phyloP scores from a whole-genome alignment of 78 protist species.

The slime mould (Dictyostelium discoideum) region dicty_2.7 NC_007089.4:4494501-4495000 shows the following conservation, averaged over 20 bases:
- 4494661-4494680: not conserved
- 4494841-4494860: not conserved
- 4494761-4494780: not conserved
- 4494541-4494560: slow-evolving; percentile 22
- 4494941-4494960: not conserved
- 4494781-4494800: not conserved
- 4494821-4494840: not conserved
- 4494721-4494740: not conserved
- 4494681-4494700: slow-evolving; percentile 11
- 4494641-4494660: not conserved
- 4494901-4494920: slow-evolving; percentile 22
- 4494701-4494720: slow-evolving; percentile 2
- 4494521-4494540: not conserved
- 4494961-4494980: not conserved
- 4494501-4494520: not conserved
- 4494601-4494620: too few relatives aligned
- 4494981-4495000: not conserved
- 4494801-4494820: not conserved
- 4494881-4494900: not conserved
- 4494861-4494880: not conserved
- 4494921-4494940: not conserved
- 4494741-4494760: slow-evolving; percentile 6
- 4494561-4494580: slow-evolving; percentile 20
- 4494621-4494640: not conserved
- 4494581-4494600: slow-evolving; percentile 17